These are phyloP conservation scores for Fonsecaea pedrosoi DNA, from an alignment of 2,329 filamentous ascomycete species.

Conservation along the genomic window DNA sequence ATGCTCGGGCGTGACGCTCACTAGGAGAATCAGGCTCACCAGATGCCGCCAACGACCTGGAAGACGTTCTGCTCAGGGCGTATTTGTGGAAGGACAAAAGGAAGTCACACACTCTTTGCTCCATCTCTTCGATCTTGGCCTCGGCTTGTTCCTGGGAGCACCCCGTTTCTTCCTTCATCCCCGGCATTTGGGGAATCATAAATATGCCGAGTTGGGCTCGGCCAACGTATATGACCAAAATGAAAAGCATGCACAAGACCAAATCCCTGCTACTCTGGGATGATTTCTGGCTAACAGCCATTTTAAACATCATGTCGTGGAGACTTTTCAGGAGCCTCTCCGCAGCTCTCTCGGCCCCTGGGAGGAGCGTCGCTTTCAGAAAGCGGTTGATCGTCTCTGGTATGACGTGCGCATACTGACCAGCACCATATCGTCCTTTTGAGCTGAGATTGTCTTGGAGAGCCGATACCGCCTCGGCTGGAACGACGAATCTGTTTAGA, in stretches of 20 bases:
- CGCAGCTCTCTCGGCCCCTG: slow-evolving; percentile 23
- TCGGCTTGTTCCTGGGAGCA: slow-evolving; percentile 18
- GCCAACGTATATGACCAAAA: slow-evolving; percentile 33
- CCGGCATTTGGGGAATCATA: slow-evolving; percentile 18
- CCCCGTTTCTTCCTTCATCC: slow-evolving; percentile 11
- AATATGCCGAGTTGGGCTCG: slow-evolving; percentile 27
- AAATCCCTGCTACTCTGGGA: slow-evolving; percentile 27
- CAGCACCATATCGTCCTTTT: slow-evolving; percentile 6
- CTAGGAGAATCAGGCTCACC: slow-evolving; percentile 14
- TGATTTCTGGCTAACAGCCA: slow-evolving; percentile 28
- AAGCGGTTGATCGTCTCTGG: slow-evolving; percentile 37
- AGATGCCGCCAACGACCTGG: not conserved
- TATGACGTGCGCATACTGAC: slow-evolving; percentile 15
- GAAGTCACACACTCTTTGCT: slow-evolving; percentile 29
- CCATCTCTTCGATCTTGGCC: slow-evolving; percentile 32
- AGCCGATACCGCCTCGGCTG: slow-evolving; percentile 10
- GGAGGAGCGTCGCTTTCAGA: slow-evolving; percentile 32
- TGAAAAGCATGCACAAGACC: slow-evolving; percentile 32
- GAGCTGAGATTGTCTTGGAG: slow-evolving; percentile 25
- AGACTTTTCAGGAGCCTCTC: slow-evolving; percentile 28
- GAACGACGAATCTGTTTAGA: slow-evolving; percentile 27
- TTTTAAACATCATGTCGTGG: slow-evolving; percentile 34
- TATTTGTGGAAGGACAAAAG: slow-evolving; percentile 35
- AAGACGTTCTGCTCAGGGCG: slow-evolving; percentile 29
- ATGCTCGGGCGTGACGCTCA: slow-evolving; percentile 29